Percentiles rank a stretch among this genome's conserved stretches.
Conservation (phyloP, 2,329 filamentous ascomycete genomes). For the Colletotrichum coccodes region DNA sequence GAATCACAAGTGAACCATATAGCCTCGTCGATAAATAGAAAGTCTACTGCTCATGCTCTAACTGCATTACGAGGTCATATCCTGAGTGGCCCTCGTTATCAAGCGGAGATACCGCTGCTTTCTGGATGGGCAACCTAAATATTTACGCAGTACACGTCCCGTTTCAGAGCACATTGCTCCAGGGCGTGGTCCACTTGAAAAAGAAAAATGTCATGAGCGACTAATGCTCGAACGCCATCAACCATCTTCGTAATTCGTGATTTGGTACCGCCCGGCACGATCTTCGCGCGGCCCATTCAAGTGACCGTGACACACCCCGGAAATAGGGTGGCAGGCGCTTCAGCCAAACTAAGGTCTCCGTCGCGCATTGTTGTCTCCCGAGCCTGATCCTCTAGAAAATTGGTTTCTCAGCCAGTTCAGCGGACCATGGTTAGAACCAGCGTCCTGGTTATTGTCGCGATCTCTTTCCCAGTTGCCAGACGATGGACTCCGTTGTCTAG, state of each 20-base stretch:
- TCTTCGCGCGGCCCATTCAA: neutral
- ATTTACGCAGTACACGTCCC: slow-evolving; percentile 19
- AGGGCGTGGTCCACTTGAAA: neutral
- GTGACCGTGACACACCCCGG: neutral
- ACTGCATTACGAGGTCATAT: neutral
- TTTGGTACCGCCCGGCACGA: neutral
- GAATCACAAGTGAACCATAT: no score
- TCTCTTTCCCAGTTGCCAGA: slow-evolving; percentile 43
- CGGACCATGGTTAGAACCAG: slow-evolving; percentile 48
- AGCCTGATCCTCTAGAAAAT: slow-evolving; percentile 41
- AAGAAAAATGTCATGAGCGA: neutral
- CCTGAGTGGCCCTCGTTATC: neutral
- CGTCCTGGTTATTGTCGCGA: slow-evolving; percentile 40
- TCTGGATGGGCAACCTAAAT: neutral
- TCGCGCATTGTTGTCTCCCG: slow-evolving; percentile 15
- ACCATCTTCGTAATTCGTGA: slow-evolving; percentile 30
- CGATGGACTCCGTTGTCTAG: slow-evolving; percentile 52
- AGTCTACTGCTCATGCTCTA: neutral
- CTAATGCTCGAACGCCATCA: slow-evolving; percentile 30
- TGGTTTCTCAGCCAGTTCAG: slow-evolving; percentile 56
- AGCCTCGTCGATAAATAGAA: neutral
- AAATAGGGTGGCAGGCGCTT: neutral
- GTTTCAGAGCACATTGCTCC: neutral
- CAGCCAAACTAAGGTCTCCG: neutral
- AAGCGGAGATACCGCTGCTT: neutral